Conservation (phyloP, 2,329 filamentous ascomycete genomes). For the Aspergillus sp. region DNA sequence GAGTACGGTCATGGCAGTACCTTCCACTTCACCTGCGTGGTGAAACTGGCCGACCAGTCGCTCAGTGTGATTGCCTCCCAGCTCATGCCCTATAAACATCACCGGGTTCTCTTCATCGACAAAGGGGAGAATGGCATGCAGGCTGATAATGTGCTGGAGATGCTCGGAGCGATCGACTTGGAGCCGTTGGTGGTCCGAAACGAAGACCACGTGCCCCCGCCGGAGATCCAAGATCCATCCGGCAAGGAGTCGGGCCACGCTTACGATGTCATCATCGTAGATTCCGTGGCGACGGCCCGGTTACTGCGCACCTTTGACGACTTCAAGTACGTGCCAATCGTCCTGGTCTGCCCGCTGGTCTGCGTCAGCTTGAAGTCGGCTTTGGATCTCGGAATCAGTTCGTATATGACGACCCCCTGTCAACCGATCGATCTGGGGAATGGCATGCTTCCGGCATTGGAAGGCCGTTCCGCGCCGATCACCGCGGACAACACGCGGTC, state of each 20-base stretch:
- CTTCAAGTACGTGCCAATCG: constrained; percentile 96
- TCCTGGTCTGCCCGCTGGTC: constrained; percentile 79
- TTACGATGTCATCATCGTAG: constrained; percentile 93
- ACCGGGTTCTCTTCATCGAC: constrained; percentile 90
- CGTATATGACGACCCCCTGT: constrained; percentile 97
- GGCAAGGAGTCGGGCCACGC: constrained; percentile 47
- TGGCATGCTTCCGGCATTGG: constrained; percentile 88
- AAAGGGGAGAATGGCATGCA: constrained; percentile 64
- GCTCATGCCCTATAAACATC: constrained; percentile 81
- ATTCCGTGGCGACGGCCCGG: constrained; percentile 85
- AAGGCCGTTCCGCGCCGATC: constrained; percentile 83
- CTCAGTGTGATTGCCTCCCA: constrained; percentile 65
- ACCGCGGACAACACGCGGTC: constrained; percentile 90
- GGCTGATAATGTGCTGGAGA: constrained; percentile 65
- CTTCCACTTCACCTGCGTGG: constrained; percentile 93
- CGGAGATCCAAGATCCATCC: constrained; percentile 45
- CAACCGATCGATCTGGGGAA: constrained; percentile 90
- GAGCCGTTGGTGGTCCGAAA: constrained; percentile 76
- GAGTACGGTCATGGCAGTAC: constrained; percentile 83
- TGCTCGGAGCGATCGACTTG: constrained; percentile 71
- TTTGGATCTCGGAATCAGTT: constrained; percentile 91
- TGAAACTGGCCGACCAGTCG: constrained; percentile 74
- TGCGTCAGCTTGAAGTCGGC: constrained; percentile 90
- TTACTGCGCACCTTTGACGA: constrained; percentile 78
- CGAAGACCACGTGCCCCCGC: constrained; percentile 56